A percentile compares a stretch with the other conserved stretches of the same genome.
Conservation (phyloP, 176 grass and related monocot genomes). For the Phoenix roebelenii region DNA sequence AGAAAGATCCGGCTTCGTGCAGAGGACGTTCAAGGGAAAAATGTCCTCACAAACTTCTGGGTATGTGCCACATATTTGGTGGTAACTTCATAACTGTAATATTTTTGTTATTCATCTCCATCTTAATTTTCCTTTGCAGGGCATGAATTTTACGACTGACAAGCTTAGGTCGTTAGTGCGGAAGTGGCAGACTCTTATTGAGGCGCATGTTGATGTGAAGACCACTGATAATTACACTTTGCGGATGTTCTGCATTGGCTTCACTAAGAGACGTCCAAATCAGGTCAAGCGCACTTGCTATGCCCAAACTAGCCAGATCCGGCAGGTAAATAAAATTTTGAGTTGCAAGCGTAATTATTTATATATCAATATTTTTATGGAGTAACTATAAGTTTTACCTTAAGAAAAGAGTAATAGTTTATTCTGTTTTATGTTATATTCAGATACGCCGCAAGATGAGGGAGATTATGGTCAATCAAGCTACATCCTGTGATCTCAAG, state of each 20-base stretch:
- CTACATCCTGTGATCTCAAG: constrained; percentile 59
- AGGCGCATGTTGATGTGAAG: constrained; percentile 72
- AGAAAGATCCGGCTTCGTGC: constrained; percentile 71
- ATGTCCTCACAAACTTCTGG: constrained; percentile 79
- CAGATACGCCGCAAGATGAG: constrained; percentile 75
- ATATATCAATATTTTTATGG: no score
- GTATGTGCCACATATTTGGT: constrained; percentile 16
- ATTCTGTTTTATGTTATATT: no score
- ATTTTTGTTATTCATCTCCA: neutral
- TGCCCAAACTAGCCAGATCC: constrained; percentile 66
- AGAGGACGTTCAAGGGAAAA: constrained; percentile 63
- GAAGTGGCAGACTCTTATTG: constrained; percentile 71
- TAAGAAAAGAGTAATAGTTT: no score
- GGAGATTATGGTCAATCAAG: constrained; percentile 68
- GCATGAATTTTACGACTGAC: constrained; percentile 56
- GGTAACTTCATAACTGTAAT: neutral
- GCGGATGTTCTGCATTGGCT: constrained; percentile 63
- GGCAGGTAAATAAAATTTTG: constrained; percentile 37
- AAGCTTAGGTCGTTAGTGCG: constrained; percentile 65
- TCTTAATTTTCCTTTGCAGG: constrained; percentile 13
- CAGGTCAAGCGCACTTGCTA: constrained; percentile 79
- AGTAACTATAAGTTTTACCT: no score
- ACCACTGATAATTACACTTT: constrained; percentile 66
- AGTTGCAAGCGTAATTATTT: neutral
- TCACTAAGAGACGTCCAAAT: constrained; percentile 62